phyloP scores from a whole-genome alignment of 768 basidiomycete genomes.

The Mycena filopes region DNA sequence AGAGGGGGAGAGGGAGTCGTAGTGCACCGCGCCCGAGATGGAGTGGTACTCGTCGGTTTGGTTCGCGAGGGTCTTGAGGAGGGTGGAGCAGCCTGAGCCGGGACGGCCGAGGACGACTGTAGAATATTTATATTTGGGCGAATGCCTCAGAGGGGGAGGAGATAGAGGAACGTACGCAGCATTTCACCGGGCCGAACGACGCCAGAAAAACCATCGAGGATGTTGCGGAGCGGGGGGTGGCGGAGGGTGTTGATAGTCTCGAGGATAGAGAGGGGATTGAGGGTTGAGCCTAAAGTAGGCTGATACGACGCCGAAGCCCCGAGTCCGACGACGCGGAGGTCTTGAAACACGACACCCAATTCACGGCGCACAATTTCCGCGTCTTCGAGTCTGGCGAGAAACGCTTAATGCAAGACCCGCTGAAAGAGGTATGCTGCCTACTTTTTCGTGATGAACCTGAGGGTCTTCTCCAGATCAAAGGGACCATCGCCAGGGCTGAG shows the following conservation, averaged over 20 bases:
- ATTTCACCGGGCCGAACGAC: slow-evolving; percentile 78
- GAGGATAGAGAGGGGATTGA: slow-evolving; percentile 57
- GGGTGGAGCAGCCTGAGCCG: slow-evolving; percentile 85
- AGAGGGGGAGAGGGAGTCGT: slow-evolving; percentile 77
- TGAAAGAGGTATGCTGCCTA: slow-evolving; percentile 21
- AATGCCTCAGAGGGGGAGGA: no score
- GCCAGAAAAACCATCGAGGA: slow-evolving; percentile 73
- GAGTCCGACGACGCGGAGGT: slow-evolving; percentile 63
- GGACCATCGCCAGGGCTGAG: slow-evolving; percentile 38
- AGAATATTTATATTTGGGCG: not conserved
- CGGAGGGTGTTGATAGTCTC: slow-evolving; percentile 55
- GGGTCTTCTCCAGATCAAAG: slow-evolving; percentile 44
- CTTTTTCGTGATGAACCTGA: slow-evolving; percentile 40
- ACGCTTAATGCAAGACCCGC: not conserved
- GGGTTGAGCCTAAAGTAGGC: slow-evolving; percentile 61
- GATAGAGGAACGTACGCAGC: slow-evolving; percentile 65
- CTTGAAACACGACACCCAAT: slow-evolving; percentile 61
- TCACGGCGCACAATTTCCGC: slow-evolving; percentile 48
- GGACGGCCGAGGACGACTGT: slow-evolving; percentile 88
- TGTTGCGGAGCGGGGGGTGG: slow-evolving; percentile 72
- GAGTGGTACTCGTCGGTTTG: slow-evolving; percentile 73
- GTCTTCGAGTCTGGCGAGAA: slow-evolving; percentile 44
- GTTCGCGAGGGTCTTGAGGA: slow-evolving; percentile 86
- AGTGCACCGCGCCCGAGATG: slow-evolving; percentile 77
- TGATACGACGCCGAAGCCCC: slow-evolving; percentile 56